Base-by-base conservation (phyloP, 495 filamentous ascomycete species). In the Choiromyces venosus region DNA sequence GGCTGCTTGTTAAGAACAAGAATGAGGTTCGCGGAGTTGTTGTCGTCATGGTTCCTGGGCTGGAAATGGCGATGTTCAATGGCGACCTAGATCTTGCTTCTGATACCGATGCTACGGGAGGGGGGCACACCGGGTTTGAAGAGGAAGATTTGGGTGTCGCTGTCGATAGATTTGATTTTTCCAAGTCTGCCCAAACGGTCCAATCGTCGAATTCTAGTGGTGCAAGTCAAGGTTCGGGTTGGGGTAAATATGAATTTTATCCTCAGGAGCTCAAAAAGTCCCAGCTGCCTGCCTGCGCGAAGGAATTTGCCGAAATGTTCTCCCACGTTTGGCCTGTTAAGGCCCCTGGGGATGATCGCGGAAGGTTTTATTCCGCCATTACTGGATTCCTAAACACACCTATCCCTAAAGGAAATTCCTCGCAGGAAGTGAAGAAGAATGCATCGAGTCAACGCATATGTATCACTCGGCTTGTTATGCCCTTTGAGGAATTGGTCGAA, bases 31-130 rank as follows among this genome's bases (percentile, higher is more conserved):
- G 89, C 44, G 96, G 94, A 82, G 90, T 93, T 33, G 95, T 97
- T 21, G 88, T 93, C n/a, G 83, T 98, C 72, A 94, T 98, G 91
- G 91, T 96, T 9, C 96, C 95, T 0, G 95, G 94, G 16, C 82
- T 98, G 19, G 93, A 97, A 82, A 87, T 91, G 76, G 91, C 89
- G 39, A 94, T 97, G 92, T 96, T 97, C 82, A 88, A 93, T 83
- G 87, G 87, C 35, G 86, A 83, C 18, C 86, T 92, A 7, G 83
- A 88, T 42, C 69, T 79, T 38, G 19, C 44, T 68, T 39, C 44
- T 14, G 42, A 44, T 18, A 19, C 56, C 18, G 25, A 4, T 61
- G 10, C 52, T 33, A 29, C 33, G 25, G 25, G 25, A 4, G 71
- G n/a, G 39, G 36, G 10, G 12, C n/a, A 6, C 38, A 36, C 21